Evolutionary conservation across 805 yeast species (phyloP), one percentile per base, ranked within the genome.

Genomic region (Myxozyma sirexii): DNA sequence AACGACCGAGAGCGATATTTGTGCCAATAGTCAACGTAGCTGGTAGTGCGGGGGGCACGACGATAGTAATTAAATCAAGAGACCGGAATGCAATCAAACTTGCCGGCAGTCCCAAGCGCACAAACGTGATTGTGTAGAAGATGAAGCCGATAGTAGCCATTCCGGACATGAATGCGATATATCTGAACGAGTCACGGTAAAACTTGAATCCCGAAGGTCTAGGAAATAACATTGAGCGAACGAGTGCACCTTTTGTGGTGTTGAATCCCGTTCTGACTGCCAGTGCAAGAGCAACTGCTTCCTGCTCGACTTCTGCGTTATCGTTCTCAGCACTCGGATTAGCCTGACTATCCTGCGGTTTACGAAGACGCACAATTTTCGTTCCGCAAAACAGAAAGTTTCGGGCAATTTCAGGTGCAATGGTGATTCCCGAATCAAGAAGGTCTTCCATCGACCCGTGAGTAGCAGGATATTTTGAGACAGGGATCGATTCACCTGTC

Each of bases 401-500:
- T 67, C 82, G 86, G 1, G 96, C 83, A 54, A 92, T 76, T n/a
- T 77, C 74, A 13, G 86, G 80, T 7, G 89, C 80, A 13, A 88
- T 82, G 63, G 81, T 82, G 21, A 48, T 37, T 33, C 43, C 53
- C 1, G 85, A 75, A 51, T 76, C 77, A 24, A 75, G 75, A 57
- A 70, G 47, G 41, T 48, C 54, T 10, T 41, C 41, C 41, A 90
- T 81, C 0, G 85, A 79, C 7, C 85, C 91, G 15, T 81, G 79
- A 1, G 80, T 75, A 1, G 94, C 90, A 1, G 88, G 81, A 10
- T 78, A 63, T 72, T 94, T 94, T 0, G 97, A 83, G 1, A 94
- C 97, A 0, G 99, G 99, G 0, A 94, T 97, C 54, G 97, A 90
- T 72, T 94, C 99, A 41, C 99, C 99, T 0, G 99, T 94, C 21